These are phyloP conservation scores for Sugiyamaella grinbergsii DNA, from an alignment of 1,139 yeast genomes.

Conservation along the genomic window DNA sequence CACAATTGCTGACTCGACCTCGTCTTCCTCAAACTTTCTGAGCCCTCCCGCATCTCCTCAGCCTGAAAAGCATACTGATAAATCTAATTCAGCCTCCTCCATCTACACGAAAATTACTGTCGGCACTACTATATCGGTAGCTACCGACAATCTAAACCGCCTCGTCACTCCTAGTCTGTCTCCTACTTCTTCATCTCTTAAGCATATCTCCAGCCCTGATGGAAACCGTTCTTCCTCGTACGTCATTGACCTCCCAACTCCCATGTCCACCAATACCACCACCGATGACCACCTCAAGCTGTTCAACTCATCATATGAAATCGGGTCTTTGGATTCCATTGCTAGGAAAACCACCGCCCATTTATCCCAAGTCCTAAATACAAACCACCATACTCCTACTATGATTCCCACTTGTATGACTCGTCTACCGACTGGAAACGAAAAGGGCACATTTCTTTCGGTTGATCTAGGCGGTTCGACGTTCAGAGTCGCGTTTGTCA, in stretches of 20 bases:
- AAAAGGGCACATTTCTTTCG: slow-evolving; percentile 72
- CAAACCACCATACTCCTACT: slow-evolving; percentile 26
- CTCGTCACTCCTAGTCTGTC: slow-evolving; percentile 11
- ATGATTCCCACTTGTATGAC: slow-evolving; percentile 82
- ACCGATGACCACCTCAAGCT: slow-evolving; percentile 11
- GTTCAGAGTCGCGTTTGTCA: slow-evolving; percentile 76
- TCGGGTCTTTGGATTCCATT: slow-evolving; percentile 26
- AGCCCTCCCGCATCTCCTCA: slow-evolving; percentile 24
- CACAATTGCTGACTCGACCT: neutral
- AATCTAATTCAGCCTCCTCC: neutral
- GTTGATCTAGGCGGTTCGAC: slow-evolving; percentile 90
- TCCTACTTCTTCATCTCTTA: slow-evolving; percentile 7
- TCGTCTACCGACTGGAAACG: slow-evolving; percentile 70
- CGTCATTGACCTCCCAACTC: slow-evolving; percentile 4
- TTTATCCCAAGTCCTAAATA: slow-evolving; percentile 6
- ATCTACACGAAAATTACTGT: slow-evolving; percentile 10
- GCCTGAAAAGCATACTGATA: slow-evolving; percentile 4
- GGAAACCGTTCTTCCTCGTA: neutral
- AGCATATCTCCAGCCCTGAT: neutral
- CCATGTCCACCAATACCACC: neutral
- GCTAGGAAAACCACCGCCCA: slow-evolving; percentile 25
- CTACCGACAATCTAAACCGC: neutral
- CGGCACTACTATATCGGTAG: neutral
- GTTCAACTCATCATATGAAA: slow-evolving; percentile 12
- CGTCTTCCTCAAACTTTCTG: slow-evolving; percentile 8